phyloP scores from a whole-genome alignment of 257 asterid genomes.

The Fraxinus americana region DNA sequence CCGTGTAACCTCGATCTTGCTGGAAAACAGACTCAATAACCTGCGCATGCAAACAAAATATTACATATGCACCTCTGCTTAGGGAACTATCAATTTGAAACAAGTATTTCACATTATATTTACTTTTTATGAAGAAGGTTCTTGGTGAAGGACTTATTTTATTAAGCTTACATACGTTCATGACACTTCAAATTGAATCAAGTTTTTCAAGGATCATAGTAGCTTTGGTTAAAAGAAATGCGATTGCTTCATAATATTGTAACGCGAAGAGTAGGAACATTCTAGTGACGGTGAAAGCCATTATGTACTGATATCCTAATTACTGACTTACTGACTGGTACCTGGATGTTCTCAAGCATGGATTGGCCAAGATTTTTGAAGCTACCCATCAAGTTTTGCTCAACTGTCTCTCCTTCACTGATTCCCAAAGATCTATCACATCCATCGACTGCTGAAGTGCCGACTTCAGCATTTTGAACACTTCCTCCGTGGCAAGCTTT shows the following conservation, averaged over 20 bases:
- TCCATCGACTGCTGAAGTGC: slow-evolving; percentile 14
- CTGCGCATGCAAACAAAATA: slow-evolving; percentile 35
- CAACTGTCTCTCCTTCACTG: slow-evolving; percentile 42
- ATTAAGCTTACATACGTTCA: not conserved
- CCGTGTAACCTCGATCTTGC: slow-evolving; percentile 56
- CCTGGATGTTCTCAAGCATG: slow-evolving; percentile 59
- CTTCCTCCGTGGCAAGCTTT: slow-evolving; percentile 23
- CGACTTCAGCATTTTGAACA: slow-evolving; percentile 14
- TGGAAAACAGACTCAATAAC: slow-evolving; percentile 76
- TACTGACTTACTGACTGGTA: slow-evolving; percentile 20
- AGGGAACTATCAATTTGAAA: no score
- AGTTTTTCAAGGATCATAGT: slow-evolving; percentile 8
- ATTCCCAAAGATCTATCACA: slow-evolving; percentile 21
- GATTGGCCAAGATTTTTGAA: slow-evolving; percentile 49
- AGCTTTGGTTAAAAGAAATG: not conserved
- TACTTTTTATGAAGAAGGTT: not conserved
- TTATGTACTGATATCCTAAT: not conserved
- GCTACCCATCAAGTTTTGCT: slow-evolving; percentile 42
- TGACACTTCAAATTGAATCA: slow-evolving; percentile 3
- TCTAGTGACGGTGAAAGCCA: not conserved
- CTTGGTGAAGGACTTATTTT: not conserved
- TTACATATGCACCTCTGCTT: not conserved
- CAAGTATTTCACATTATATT: not conserved
- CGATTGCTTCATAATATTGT: not conserved
- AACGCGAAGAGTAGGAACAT: not conserved